phyloP scores from a whole-genome alignment of 208 protist species.

The Jaenimonas drosophilae region DNA sequence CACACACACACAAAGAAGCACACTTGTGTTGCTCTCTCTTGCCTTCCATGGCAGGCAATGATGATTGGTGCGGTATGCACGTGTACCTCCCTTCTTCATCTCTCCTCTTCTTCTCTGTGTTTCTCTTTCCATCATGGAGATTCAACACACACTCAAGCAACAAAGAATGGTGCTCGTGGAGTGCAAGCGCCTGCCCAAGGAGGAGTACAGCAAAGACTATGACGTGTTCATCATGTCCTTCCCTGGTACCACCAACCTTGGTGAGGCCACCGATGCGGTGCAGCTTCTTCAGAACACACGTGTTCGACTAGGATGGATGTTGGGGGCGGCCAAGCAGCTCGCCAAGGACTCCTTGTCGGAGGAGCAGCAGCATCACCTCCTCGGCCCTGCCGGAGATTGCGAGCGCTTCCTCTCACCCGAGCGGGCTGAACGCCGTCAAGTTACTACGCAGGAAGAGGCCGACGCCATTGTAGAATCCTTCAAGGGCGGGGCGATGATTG shows the following conservation, averaged over 20 bases:
- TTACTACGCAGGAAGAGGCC: slow-evolving; percentile 54
- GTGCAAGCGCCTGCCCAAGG: slow-evolving; percentile 83
- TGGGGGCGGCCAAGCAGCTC: slow-evolving; percentile 68
- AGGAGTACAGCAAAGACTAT: slow-evolving; percentile 88
- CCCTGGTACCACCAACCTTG: slow-evolving; percentile 51
- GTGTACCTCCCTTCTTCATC: neutral
- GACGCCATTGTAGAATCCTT: slow-evolving; percentile 55
- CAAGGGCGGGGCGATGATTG: slow-evolving; percentile 79
- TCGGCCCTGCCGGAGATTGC: slow-evolving; percentile 53
- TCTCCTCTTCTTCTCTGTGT: slow-evolving; percentile 1
- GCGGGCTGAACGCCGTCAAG: slow-evolving; percentile 41
- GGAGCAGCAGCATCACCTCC: slow-evolving; percentile 53
- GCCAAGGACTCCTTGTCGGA: slow-evolving; percentile 61
- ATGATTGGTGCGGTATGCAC: neutral
- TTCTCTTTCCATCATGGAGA: slow-evolving; percentile 2
- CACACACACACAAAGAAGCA: neutral
- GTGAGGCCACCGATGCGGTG: slow-evolving; percentile 58
- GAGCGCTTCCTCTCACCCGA: slow-evolving; percentile 73
- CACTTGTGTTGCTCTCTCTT: neutral
- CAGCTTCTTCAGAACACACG: slow-evolving; percentile 82
- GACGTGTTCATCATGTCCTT: slow-evolving; percentile 66
- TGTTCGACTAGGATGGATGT: slow-evolving; percentile 81
- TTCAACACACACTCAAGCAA: neutral
- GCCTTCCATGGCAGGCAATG: too few relatives aligned
- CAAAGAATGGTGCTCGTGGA: slow-evolving; percentile 79